These are phyloP conservation scores for Venturia aucupariae DNA, from an alignment of 2,329 filamentous ascomycete species.

Conservation along the genomic window DNA sequence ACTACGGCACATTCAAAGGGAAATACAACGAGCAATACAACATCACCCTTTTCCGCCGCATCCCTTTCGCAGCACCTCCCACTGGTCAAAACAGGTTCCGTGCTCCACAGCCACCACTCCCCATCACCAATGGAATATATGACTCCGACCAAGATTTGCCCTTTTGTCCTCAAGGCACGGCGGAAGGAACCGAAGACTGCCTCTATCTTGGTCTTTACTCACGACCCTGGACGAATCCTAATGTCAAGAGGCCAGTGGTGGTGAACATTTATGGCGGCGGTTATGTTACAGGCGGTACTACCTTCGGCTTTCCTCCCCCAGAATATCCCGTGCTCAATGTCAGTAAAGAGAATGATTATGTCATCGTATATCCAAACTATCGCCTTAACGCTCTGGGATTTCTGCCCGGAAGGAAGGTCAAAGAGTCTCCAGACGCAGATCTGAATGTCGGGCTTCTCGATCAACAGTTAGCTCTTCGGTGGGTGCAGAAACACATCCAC, in stretches of 20 bases:
- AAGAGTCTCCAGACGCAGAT: slow-evolving; percentile 35
- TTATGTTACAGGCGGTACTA: slow-evolving; percentile 49
- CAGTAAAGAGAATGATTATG: slow-evolving; percentile 40
- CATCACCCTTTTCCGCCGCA: slow-evolving; percentile 50
- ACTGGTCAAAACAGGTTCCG: slow-evolving; percentile 50
- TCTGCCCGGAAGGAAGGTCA: slow-evolving; percentile 41
- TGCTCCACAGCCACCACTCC: slow-evolving; percentile 46
- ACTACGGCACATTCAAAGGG: slow-evolving; percentile 40
- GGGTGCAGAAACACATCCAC: slow-evolving; percentile 44
- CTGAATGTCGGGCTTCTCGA: slow-evolving; percentile 45
- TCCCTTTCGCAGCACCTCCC: slow-evolving; percentile 53
- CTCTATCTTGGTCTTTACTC: slow-evolving; percentile 52
- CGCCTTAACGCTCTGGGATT: slow-evolving; percentile 50
- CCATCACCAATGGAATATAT: slow-evolving; percentile 42
- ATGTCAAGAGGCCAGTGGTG: slow-evolving; percentile 45
- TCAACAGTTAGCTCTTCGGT: slow-evolving; percentile 43
- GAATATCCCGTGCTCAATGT: slow-evolving; percentile 51
- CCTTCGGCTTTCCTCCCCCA: slow-evolving; percentile 39
- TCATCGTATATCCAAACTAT: slow-evolving; percentile 46
- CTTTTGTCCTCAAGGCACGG: slow-evolving; percentile 50
- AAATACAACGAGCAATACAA: slow-evolving; percentile 44
- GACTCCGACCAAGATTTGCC: slow-evolving; percentile 47
- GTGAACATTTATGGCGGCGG: slow-evolving; percentile 54
- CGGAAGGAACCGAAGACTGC: slow-evolving; percentile 50
- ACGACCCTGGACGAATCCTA: slow-evolving; percentile 40